Base-by-base conservation (phyloP, 1,284 basidiomycete species). In the Tilletia setariae region DNA sequence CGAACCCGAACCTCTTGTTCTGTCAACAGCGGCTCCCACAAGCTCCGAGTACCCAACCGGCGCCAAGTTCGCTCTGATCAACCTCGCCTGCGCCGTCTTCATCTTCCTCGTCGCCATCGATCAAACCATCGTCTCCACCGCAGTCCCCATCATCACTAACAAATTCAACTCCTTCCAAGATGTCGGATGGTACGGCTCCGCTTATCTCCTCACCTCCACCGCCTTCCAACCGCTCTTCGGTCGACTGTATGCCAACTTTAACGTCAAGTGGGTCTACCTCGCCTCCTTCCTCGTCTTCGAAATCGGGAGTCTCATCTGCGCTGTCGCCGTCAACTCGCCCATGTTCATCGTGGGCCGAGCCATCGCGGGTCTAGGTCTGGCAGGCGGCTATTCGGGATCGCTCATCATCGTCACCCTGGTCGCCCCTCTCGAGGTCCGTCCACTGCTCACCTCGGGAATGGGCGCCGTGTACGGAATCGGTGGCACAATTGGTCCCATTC, bases 291-390 rank as follows among this genome's bases (percentile, higher is more conserved):
- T 61, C 46, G 63, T 77, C 44, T 80, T 80, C 64, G 69, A 76
- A 23, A 9, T 80, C 43, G 79, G 78, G 13, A 69, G 68, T 21
- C 42, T 80, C 56, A 73, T 80, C 66, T 79, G 77, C 23, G 79
- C 68, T 2, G 70, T 77, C 4, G 73, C 78, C 0, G 67, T 70
- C 19, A 71, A 71, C n/a, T 72, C 69, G 1, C 43, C 70, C 9
- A 75, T 74, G 7, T 73, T 80, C 65, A 80, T 80, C 64, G 67
- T 75, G 3, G 79, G 78, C 0, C 59, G 79, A 0, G 79, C 79
- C 8, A 73, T 75, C 19, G 74, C 74, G 2, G 77, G 77, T 16
- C 59, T 76, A 0, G 77, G 77, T 15, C 67, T 76, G 65, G 65
- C 67, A 3, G 77, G 76, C 25, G 72, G 69, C 0, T 79, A 79